These are phyloP conservation scores for Plenodomus biglobosus DNA, from an alignment of 2,329 filamentous ascomycete species.

Conservation along the genomic window DNA sequence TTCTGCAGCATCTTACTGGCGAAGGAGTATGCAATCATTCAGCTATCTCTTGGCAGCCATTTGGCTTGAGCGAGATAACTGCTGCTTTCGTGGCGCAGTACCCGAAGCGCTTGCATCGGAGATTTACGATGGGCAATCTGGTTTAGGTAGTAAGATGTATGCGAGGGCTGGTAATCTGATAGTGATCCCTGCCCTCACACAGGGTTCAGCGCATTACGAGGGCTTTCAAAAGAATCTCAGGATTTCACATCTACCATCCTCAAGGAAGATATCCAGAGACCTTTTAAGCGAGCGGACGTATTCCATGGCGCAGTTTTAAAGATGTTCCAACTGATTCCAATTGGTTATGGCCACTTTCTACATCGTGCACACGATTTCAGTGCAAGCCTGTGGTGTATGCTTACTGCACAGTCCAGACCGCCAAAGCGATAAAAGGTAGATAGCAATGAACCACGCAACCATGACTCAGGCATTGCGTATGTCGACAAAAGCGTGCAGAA, in stretches of 20 bases:
- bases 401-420: neutral
- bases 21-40: neutral
- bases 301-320: no score
- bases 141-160: neutral
- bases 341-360: no score
- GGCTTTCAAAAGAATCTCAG: no score
- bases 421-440: neutral
- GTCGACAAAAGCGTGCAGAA: neutral
- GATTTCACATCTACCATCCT: no score
- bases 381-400: neutral
- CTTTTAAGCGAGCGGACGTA: no score
- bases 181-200: no score
- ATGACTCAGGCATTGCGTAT: neutral
- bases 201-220: no score
- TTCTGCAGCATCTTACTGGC: neutral
- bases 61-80: neutral
- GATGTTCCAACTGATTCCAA: no score
- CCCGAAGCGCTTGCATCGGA: neutral
- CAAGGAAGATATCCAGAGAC: no score
- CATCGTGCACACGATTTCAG: neutral
- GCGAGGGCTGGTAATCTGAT: neutral
- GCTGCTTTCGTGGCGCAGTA: neutral
- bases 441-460: neutral
- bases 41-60: neutral
- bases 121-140: neutral